A percentile compares a stretch with the other conserved stretches of the same genome.
These are phyloP conservation scores for Eutrema salsugineum DNA, from an alignment of 441 rosid species.

Conservation along the genomic window DNA sequence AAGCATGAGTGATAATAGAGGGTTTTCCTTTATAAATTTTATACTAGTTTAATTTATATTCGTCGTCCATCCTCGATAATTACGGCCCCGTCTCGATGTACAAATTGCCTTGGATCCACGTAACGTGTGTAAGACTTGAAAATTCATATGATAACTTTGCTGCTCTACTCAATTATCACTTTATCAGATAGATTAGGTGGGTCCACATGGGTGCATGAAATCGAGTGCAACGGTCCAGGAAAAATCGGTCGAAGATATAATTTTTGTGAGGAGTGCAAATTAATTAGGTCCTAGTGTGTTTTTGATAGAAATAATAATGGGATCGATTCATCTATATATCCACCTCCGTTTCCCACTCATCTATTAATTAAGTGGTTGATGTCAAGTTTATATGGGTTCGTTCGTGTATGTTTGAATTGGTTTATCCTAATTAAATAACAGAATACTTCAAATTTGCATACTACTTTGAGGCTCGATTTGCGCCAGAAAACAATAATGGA, in stretches of 20 bases:
- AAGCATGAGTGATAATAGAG: conserved; percentile 9
- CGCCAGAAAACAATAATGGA: background rate
- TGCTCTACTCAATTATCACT: conserved; percentile 29
- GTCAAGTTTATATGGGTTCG: background rate
- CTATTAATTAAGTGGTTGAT: background rate
- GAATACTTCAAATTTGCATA: background rate
- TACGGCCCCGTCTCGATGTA: conserved; percentile 29
- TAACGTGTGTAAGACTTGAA: conserved; percentile 23
- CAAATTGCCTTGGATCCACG: conserved; percentile 35
- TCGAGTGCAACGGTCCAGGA: conserved; percentile 14
- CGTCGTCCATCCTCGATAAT: conserved; percentile 18
- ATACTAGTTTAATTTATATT: background rate
- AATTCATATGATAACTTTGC: conserved; percentile 18
- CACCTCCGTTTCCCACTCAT: background rate
- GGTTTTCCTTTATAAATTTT: background rate
- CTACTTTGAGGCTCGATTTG: background rate
- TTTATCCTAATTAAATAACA: background rate
- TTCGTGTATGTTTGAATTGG: background rate
- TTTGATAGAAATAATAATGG: background rate
- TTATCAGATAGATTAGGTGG: conserved; percentile 32
- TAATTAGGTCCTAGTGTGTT: conserved; percentile 12
- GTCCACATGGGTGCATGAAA: conserved; percentile 28
- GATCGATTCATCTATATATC: background rate
- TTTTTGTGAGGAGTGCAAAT: background rate
- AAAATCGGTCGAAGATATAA: background rate